These are phyloP conservation scores for Monascus purpureus DNA, from an alignment of 495 filamentous ascomycete genomes.

Conservation along the genomic window DNA sequence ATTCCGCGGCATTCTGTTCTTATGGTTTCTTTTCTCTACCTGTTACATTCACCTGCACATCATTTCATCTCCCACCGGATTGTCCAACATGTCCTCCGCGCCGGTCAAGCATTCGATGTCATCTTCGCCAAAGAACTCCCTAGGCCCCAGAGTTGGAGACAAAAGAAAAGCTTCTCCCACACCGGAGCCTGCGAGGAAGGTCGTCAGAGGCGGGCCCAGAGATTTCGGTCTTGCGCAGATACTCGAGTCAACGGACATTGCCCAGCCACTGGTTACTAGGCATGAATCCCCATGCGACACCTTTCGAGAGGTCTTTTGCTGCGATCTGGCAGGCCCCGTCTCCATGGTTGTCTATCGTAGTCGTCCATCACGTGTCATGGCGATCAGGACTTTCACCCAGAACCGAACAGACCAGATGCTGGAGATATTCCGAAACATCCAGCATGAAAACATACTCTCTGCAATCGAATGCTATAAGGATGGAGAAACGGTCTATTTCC, in stretches of 20 bases:
- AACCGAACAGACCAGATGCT: slow-evolving; percentile 1
- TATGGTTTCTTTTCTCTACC: no score
- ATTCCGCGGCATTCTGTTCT: no score
- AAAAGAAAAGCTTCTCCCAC: slow-evolving; percentile 2
- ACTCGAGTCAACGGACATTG: background rate
- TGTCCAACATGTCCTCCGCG: no score
- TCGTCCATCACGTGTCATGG: slow-evolving; percentile 1
- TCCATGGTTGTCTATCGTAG: slow-evolving; percentile 1
- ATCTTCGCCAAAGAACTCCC: no score
- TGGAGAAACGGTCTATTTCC: slow-evolving; percentile 2
- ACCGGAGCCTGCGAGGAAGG: slow-evolving; percentile 2
- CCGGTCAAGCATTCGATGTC: no score
- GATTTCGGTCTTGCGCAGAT: slow-evolving; percentile 2
- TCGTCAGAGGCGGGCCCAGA: slow-evolving; percentile 2
- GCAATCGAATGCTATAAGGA: slow-evolving; percentile 2
- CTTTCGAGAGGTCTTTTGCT: slow-evolving; percentile 3
- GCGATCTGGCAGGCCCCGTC: slow-evolving; percentile 4
- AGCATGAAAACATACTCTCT: slow-evolving; percentile 4
- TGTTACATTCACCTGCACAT: no score
- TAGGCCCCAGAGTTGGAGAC: background rate
- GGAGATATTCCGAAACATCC: background rate
- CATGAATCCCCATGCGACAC: slow-evolving; percentile 8
- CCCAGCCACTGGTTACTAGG: slow-evolving; percentile 2
- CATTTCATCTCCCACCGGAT: no score
- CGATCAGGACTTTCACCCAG: slow-evolving; percentile 2